Evolutionary conservation across 1,284 basidiomycete species (phyloP).

Genomic region (Meira nashicola): DNA sequence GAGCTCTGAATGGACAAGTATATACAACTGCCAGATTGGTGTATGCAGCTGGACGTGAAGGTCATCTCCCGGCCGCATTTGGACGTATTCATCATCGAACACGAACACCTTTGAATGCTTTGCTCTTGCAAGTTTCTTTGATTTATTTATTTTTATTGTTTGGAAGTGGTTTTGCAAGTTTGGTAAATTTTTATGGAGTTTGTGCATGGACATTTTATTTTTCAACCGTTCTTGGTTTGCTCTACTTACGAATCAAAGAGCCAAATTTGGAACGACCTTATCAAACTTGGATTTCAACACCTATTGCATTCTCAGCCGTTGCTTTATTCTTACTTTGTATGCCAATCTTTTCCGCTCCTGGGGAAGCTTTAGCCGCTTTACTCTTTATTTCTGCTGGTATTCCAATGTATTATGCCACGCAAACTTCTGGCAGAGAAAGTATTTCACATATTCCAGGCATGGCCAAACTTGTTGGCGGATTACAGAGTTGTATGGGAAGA

Average conservation of each 20-base stretch:
- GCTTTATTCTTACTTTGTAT: constrained; percentile 88
- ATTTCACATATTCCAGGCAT: constrained; percentile 6
- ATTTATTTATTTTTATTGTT: constrained; percentile 56
- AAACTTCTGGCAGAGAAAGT: constrained; percentile 16
- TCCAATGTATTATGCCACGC: constrained; percentile 44
- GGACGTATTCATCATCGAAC: constrained; percentile 24
- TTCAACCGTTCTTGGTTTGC: constrained; percentile 65
- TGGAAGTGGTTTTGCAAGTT: constrained; percentile 55
- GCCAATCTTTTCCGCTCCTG: constrained; percentile 87
- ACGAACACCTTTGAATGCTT: constrained; percentile 32
- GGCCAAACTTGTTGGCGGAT: background rate
- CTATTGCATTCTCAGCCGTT: constrained; percentile 82
- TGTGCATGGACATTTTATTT: constrained; percentile 48
- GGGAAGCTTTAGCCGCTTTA: constrained; percentile 62
- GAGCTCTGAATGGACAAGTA: constrained; percentile 38
- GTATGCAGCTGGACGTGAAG: constrained; percentile 79
- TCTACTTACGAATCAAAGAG: constrained; percentile 84
- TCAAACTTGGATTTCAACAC: constrained; percentile 79
- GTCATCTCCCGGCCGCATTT: constrained; percentile 61
- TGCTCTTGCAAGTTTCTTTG: constrained; percentile 53
- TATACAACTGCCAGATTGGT: constrained; percentile 66
- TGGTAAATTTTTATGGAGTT: constrained; percentile 58
- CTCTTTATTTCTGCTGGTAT: constrained; percentile 38
- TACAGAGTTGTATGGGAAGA: constrained; percentile 1
- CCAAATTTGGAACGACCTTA: constrained; percentile 71